These are phyloP conservation scores for Ascocoryne sarcoides DNA, from an alignment of 2,329 filamentous ascomycete species.

Conservation along the genomic window DNA sequence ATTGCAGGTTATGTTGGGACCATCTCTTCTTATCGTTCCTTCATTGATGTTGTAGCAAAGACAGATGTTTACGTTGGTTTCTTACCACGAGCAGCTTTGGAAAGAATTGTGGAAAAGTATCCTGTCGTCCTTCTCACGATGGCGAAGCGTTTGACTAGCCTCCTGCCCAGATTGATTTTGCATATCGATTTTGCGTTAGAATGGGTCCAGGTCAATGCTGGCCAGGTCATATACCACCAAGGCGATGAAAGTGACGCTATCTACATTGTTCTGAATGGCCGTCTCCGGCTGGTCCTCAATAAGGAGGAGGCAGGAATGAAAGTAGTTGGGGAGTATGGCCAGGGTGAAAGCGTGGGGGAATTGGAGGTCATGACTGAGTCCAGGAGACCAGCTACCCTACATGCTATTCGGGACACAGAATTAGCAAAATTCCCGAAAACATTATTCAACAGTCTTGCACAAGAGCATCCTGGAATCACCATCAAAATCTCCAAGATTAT, in stretches of 20 bases:
- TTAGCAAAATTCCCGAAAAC: constrained; percentile 93
- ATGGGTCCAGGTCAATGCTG: constrained; percentile 94
- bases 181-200: constrained; percentile 98
- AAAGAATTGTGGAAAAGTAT: constrained; percentile 86
- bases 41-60: constrained; percentile 93
- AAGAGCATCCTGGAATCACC: constrained; percentile 95
- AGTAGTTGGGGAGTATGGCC: constrained; percentile 85
- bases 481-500: constrained; percentile 99
- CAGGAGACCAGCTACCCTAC: constrained; percentile 77
- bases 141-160: constrained; percentile 85
- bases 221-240: constrained; percentile 89
- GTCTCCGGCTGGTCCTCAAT: constrained; percentile 76
- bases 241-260: constrained; percentile 96
- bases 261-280: constrained; percentile 93
- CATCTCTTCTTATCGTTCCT: constrained; percentile 89
- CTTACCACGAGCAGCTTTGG: constrained; percentile 72
- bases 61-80: constrained; percentile 98
- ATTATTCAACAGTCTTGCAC: constrained; percentile 92
- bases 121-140: constrained; percentile 89
- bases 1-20: constrained; percentile 91
- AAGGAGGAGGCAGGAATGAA: constrained; percentile 72
- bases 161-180: constrained; percentile 80
- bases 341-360: constrained; percentile 95
- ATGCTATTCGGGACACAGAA: constrained; percentile 94
- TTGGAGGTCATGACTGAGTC: constrained; percentile 96